A percentile compares a stretch with the other conserved stretches of the same genome.
phyloP scores from a whole-genome alignment of 108 stramenopile species.

The Nitzschia inconspicua region DNA sequence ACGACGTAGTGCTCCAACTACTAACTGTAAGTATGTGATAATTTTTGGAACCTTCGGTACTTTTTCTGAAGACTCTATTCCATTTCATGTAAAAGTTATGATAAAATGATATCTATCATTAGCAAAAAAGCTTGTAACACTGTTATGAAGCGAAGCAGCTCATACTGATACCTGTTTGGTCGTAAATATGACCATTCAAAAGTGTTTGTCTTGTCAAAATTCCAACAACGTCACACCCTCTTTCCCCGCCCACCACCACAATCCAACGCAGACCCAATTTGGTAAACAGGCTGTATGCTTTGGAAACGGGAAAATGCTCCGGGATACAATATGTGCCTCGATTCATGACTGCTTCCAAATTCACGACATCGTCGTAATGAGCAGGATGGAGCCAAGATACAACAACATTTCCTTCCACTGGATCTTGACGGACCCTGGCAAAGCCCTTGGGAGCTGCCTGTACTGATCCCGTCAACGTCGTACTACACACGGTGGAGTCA shows the following conservation, averaged over 20 bases:
- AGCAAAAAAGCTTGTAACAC: no score
- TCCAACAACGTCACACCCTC: conserved; percentile 1
- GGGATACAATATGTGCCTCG: conserved; percentile 32
- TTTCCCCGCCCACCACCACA: conserved; percentile 12
- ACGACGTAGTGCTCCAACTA: no score
- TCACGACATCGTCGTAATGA: conserved; percentile 16
- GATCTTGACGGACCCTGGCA: conserved; percentile 20
- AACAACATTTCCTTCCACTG: conserved; percentile 12
- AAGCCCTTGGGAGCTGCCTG: conserved; percentile 12
- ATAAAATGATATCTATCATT: no score
- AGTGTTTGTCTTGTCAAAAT: conserved; percentile 4
- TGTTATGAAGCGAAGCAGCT: neutral
- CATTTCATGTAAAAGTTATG: no score
- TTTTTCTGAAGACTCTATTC: no score
- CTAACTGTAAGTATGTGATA: no score
- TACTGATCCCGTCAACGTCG: no score
- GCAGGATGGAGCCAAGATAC: conserved; percentile 36
- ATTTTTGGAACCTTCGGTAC: no score
- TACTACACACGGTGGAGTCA: no score
- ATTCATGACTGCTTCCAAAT: conserved; percentile 46
- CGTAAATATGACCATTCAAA: neutral
- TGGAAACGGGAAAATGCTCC: conserved; percentile 35
- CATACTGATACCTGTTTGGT: neutral
- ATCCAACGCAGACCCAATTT: conserved; percentile 53
- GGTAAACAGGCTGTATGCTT: conserved; percentile 48